Percentiles rank a stretch among this genome's conserved stretches.
Conservation (phyloP, 2,329 filamentous ascomycete species). For the Cryphonectria radicalis region DNA sequence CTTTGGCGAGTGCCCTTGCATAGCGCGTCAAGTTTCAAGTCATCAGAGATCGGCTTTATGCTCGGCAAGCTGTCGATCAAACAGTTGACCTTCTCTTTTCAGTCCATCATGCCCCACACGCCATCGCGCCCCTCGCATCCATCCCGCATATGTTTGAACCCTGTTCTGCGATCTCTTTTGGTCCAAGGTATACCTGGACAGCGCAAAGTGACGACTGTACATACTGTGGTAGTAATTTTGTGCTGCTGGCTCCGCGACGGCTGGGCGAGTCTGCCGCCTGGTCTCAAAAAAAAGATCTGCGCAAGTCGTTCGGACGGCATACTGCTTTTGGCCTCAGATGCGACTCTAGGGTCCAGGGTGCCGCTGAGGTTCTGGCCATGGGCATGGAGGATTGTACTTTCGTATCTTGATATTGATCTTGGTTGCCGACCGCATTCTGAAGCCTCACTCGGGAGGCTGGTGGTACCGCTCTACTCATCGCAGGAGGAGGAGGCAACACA, state of each 20-base stretch:
- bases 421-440: not conserved
- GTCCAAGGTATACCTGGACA: constrained; percentile 4
- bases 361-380: not conserved
- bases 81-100: constrained; percentile 25
- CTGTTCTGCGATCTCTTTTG: not conserved
- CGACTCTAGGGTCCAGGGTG: not conserved
- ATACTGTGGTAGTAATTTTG: not conserved
- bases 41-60: constrained; percentile 25
- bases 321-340: constrained; percentile 13
- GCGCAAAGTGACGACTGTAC: not conserved
- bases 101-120: constrained; percentile 22
- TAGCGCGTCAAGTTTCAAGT: constrained; percentile 30
- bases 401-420: not conserved
- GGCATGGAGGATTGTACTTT: constrained; percentile 1
- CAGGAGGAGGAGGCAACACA: not conserved
- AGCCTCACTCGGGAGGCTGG: not conserved
- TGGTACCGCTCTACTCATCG: not conserved
- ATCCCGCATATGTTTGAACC: constrained; percentile 9
- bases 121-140: constrained; percentile 1
- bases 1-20: constrained; percentile 20
- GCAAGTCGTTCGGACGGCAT: constrained; percentile 12
- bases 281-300: constrained; percentile 11
- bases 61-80: constrained; percentile 28
- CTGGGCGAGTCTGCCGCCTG: constrained; percentile 13
- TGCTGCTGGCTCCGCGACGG: not conserved